Base-by-base conservation (phyloP, 345 rosid species). In the Eucalyptus curtisii region DNA sequence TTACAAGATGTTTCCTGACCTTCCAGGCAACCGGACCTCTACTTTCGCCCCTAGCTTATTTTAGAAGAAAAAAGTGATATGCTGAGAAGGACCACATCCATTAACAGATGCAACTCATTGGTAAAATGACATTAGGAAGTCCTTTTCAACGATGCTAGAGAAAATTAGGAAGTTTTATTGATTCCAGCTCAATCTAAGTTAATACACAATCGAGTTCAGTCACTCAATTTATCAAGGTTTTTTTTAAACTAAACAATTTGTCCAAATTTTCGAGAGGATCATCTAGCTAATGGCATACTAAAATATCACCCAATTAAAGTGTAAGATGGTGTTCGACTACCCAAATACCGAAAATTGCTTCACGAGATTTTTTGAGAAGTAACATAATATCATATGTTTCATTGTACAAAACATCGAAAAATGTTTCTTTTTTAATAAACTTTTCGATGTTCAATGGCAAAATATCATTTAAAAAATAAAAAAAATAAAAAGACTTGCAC, bases 251-350 rank as follows among this genome's bases (percentile, higher is more conserved):
- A 33, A 33, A 68, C 33, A 30, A 27, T 30, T 61, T 27, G 68
- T 61, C 16, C 31, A 13, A 13, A 61, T 27, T 61, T 27, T 61
- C 1, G 0, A 61, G 16, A 27, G 13, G 68, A 61, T 61, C 68
- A 61, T 61, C 17, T 61, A 27, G 17, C 1, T 6, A 55, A 27
- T 61, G 68, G 16, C 68, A 59, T 59, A 61, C 68, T 61, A 24
- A 61, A 61, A 27, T 27, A 30, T 61, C 2, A 0, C 68, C 2
- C 68, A 27, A 61, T 27, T 59, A 12, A 27, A 59, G 66, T 6
- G 4, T 27, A 12, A 59, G 66, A 61, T 1, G 4, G 68, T 6
- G 31, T 59, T 6, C 4, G 0, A 61, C 68, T 13, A 12, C 0
- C 16, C 68, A 61, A 27, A 6, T 27, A 27, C 8, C 2, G 4